Conservation (phyloP, 805 yeast genomes). For the Lipomyces anomalus region DNA sequence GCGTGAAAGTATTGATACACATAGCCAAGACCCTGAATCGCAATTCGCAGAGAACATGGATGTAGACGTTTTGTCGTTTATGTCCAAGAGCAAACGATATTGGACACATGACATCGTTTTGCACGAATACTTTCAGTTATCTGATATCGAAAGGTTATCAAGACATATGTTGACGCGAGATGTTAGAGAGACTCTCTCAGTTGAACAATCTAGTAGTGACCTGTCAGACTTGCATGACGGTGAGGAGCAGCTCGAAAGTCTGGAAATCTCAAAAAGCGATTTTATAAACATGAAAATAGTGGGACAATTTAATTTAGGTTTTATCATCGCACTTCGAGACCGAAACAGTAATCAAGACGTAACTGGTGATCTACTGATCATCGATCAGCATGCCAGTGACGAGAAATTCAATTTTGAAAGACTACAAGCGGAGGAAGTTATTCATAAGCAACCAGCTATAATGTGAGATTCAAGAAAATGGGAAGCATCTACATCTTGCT, state of each 20-base stretch:
- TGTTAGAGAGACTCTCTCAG: no score
- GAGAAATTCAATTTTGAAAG: constrained; percentile 88
- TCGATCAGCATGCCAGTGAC: constrained; percentile 98
- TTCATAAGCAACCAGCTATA: constrained; percentile 68
- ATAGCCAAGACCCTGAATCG: no score
- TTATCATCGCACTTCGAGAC: constrained; percentile 62
- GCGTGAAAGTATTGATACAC: no score
- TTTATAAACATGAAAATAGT: constrained; percentile 69
- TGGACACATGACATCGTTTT: no score
- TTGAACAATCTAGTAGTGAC: no score
- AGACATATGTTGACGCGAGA: no score
- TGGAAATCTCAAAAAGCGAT: constrained; percentile 64
- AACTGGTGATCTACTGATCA: constrained; percentile 79
- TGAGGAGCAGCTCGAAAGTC: constrained; percentile 55
- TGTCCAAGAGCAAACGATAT: no score
- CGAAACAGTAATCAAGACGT: constrained; percentile 11
- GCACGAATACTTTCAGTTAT: no score
- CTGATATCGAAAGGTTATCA: no score
- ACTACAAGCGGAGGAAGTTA: constrained; percentile 48
- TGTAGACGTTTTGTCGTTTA: no score
- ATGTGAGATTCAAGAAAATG: constrained; percentile 17
- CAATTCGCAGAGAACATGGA: no score
- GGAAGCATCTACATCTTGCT: background rate
- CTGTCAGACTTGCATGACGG: no score
- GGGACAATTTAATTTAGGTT: constrained; percentile 95